These are phyloP conservation scores for Cyberlindnera misumaiensis DNA, from an alignment of 805 yeast genomes.

Conservation along the genomic window DNA sequence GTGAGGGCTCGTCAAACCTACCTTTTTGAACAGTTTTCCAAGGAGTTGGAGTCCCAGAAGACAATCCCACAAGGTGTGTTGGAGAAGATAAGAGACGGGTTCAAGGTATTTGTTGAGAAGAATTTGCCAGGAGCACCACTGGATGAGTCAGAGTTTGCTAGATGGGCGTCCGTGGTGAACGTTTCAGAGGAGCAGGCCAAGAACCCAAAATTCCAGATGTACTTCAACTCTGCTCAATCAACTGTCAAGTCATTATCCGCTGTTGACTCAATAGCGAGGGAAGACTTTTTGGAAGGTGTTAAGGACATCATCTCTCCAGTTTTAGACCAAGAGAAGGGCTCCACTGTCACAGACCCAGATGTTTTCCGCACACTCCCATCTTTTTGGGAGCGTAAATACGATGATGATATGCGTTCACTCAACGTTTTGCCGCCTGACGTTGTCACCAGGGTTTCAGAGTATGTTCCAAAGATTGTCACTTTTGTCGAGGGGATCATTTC, in stretches of 20 bases:
- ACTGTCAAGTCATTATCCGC: constrained; percentile 43
- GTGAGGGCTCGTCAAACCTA: constrained; percentile 88
- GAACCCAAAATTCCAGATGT: constrained; percentile 86
- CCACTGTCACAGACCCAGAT: constrained; percentile 75
- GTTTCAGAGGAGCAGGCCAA: constrained; percentile 40
- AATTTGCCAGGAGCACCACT: constrained; percentile 44
- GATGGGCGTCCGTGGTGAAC: constrained; percentile 49
- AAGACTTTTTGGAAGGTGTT: constrained; percentile 40
- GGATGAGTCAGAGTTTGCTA: constrained; percentile 31
- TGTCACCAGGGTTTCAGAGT: constrained; percentile 93
- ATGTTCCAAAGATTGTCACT: constrained; percentile 82
- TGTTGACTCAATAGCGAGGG: constrained; percentile 21
- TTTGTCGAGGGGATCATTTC: constrained; percentile 69
- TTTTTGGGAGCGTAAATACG: constrained; percentile 81
- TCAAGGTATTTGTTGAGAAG: constrained; percentile 41
- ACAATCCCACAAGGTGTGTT: constrained; percentile 29
- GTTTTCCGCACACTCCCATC: constrained; percentile 79
- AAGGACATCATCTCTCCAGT: constrained; percentile 72
- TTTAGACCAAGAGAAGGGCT: constrained; percentile 67
- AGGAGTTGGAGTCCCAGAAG: constrained; percentile 21
- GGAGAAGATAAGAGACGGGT: constrained; percentile 34
- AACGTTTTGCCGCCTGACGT: constrained; percentile 81
- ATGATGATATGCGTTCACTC: constrained; percentile 77
- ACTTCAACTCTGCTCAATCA: constrained; percentile 50
- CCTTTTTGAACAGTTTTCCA: constrained; percentile 57